Evolutionary conservation across 768 basidiomycete genomes (phyloP).

Genomic region (Hysterangium stoloniferum): DNA sequence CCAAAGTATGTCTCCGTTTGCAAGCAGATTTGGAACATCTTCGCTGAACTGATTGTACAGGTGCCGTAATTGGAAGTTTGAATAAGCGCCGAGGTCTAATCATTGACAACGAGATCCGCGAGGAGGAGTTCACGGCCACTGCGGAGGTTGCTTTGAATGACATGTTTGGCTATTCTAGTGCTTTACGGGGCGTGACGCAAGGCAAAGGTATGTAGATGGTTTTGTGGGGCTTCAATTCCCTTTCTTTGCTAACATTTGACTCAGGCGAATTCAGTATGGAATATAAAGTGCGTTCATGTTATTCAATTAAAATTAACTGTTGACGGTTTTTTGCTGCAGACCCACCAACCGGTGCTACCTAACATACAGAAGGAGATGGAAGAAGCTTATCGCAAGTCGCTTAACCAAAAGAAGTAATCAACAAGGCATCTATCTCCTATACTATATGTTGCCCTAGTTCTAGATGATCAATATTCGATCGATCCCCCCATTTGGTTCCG

Average conservation of each 20-base stretch:
- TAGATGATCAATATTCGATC: no score
- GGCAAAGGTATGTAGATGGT: slow-evolving; percentile 90
- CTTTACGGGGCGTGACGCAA: slow-evolving; percentile 88
- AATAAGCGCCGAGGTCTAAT: slow-evolving; percentile 92
- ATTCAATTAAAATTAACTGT: neutral
- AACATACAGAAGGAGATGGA: slow-evolving; percentile 84
- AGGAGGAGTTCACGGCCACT: slow-evolving; percentile 89
- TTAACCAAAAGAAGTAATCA: slow-evolving; percentile 64
- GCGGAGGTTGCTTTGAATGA: slow-evolving; percentile 95
- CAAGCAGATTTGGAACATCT: neutral
- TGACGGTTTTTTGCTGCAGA: slow-evolving; percentile 31
- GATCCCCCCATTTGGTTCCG: no score
- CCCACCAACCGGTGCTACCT: slow-evolving; percentile 76
- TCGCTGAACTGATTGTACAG: slow-evolving; percentile 26
- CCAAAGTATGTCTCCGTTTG: slow-evolving; percentile 52
- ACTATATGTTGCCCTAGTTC: no score
- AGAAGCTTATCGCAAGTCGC: slow-evolving; percentile 76
- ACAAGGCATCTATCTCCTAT: no score
- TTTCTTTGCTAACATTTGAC: neutral
- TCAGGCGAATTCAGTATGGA: slow-evolving; percentile 40
- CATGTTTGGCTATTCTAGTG: slow-evolving; percentile 97
- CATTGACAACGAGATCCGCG: slow-evolving; percentile 90
- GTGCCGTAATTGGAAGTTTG: slow-evolving; percentile 86
- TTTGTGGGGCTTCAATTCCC: slow-evolving; percentile 36
- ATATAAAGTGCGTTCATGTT: slow-evolving; percentile 45